Evolutionary conservation across 2,329 filamentous ascomycete genomes (phyloP), one percentile per base, ranked within the genome.

Genomic region (Talaromyces islandicus): DNA sequence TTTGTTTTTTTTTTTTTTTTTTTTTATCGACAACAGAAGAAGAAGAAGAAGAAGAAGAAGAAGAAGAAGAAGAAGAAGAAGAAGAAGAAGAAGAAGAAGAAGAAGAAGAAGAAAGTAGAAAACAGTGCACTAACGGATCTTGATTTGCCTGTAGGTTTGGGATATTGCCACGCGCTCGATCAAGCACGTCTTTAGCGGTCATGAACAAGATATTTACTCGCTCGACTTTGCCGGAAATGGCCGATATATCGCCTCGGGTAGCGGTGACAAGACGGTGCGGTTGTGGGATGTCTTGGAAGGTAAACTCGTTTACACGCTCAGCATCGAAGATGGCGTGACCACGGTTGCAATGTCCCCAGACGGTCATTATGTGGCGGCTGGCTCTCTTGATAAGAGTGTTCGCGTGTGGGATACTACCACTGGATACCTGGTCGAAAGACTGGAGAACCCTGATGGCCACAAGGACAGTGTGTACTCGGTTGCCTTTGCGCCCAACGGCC

Each of bases 171-270:
- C 80, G 60, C 85, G 91, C 67, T 87, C 85, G 9, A 97, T 99
- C 72, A 90, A 92, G 69, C 91, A 94, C 72, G 91, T 91, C 43
- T 97, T 99, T 77, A 84, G 88, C n/a, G 94, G 94, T 25, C 94
- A 99, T 76, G 94, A 99, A 76, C 93, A 99, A 76, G 94, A 99
- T 67, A 99, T 99, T 64, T 97, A 97, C 77, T 96, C 91, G 5
- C 82, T 97, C 4, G 94, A 97, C 76, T 99, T 96, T 75, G 90
- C 93, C 32, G 88, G 91, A 48, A 95, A 97, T 68, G 93, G 93
- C 41, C 89, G 91, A 58, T 92, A 92, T 60, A 97, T 99, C 69
- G 94, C 93, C 6, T 97, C 94, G 7, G 94, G 94, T 53, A 95
- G 91, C 73, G 94, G 94, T 60, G 94, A 99, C 70, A 84, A 94